Evolutionary conservation across 2,329 filamentous ascomycete genomes (phyloP), one percentile per base, ranked within the genome.

Genomic region (Drechmeria coniospora): DNA sequence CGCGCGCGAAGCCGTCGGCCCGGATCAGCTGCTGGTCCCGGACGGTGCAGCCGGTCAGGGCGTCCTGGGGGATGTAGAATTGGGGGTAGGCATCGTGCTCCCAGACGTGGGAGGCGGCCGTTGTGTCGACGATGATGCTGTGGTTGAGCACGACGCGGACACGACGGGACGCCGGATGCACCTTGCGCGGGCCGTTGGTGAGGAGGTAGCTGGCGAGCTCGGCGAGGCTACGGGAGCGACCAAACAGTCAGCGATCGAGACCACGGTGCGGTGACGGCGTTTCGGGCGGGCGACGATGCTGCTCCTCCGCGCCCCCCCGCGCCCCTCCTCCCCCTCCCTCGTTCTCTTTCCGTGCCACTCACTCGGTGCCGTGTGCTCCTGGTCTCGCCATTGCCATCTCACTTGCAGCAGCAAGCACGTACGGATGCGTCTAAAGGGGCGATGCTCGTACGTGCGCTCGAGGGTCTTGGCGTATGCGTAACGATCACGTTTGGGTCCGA

Each of bases 41-140:
- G 18, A 40, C 28, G 5, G 36, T 40, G 27, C 44, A 47, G n/a
- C 48, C 40, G 8, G 32, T 41, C 5, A 56, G 32, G 21, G 45
- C 47, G 1, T 32, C 23, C 1, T 28, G 26, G 0, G 56, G 54
- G 3, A 63, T 39, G 29, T 61, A 63, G 32, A 53, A 56, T 15
- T 64, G 51, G 2, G 61, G 63, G 38, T 63, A 68, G 30, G 45
- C 54, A 1, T 54, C 49, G 33, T 68, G 61, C 37, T 61, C 57
- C 57, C 57, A 61, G 7, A 60, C 49, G 31, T 49, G 51, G 11
- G 47, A 28, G 3, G 52, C 54, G 14, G 43, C 33, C 1, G 44
- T 48, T 1, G 56, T 56, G 31, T 61, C 57, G 11, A 53, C 45
- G 15, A 56, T 47, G 31, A 39, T 40, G 4, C 36, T 37, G 15